Base-by-base conservation (phyloP, 2,329 filamentous ascomycete species). In the Calonectria naviculata region DNA sequence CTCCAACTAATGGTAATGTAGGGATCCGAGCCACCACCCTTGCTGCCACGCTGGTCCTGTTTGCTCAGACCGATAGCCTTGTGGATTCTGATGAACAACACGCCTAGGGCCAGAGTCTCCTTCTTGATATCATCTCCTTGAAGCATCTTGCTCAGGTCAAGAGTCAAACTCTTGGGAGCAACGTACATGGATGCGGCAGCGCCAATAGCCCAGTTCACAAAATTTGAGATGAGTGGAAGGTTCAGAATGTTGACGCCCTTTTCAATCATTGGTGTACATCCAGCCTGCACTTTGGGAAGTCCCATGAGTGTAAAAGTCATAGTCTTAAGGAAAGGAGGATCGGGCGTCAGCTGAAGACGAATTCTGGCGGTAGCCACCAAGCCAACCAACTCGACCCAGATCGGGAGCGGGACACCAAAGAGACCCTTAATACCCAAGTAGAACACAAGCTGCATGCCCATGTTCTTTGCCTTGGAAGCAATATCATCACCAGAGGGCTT, bases 371-470 rank as follows among this genome's bases (percentile, higher is more conserved):
- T 98, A 2, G 94, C 95, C 26, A 98, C 93, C n/a, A 98, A 87
- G 21, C 95, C 93, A 75, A 94, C 92, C n/a, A 98, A 87, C 82
- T 98, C 95, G 67, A 97, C 95, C 88, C 89, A 97, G 60, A 97
- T 93, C 0, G 95, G 95, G 24, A 98, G 87, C 0, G 95, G 95
- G 0, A 98, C 92, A 31, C 95, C 95, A 76, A 98, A 97, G 6
- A 98, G 87, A 0, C 95, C 95, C 80, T 94, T 95, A 79, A 97
- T 86, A 68, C 97, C 97, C 1, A 98, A 89, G 75, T 98, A 98
- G 82, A 99, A 98, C 10, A 98, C 91, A 17, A 98, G 84, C 78
- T 97, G 93, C 95, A 98, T 98, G 79, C 97, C 95, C 94, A 98
- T 98, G 81, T 98, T 98, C 75, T 93, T 91, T 7, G 95, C 95